Percentiles rank a stretch among this genome's conserved stretches.
Conservation (phyloP, 345 rosid species). For the Dimocarpus longan region DNA sequence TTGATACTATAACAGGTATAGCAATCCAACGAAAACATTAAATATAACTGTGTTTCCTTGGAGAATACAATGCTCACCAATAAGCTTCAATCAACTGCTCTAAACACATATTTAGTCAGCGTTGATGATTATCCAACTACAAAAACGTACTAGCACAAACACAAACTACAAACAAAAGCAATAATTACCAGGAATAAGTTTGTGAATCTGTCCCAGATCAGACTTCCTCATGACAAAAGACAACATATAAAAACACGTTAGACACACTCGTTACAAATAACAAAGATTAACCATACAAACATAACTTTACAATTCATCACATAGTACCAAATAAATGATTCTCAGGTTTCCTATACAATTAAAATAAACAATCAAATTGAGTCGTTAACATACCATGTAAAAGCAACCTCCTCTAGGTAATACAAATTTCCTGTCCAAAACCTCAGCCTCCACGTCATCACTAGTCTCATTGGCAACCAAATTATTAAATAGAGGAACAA, state of each 20-base stretch:
- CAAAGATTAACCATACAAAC: background rate
- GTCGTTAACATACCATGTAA: constrained; percentile 63
- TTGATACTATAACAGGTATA: background rate
- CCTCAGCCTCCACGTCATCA: constrained; percentile 68
- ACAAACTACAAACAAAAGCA: constrained; percentile 16
- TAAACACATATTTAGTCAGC: background rate
- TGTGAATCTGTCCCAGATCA: constrained; percentile 77
- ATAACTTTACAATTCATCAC: background rate
- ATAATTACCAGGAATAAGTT: constrained; percentile 75
- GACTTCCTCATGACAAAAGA: constrained; percentile 55
- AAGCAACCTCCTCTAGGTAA: constrained; percentile 70
- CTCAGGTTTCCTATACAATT: background rate
- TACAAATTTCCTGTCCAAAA: constrained; percentile 50
- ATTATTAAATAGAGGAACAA: constrained; percentile 57
- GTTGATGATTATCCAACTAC: background rate
- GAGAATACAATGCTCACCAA: background rate
- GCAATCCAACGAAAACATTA: background rate
- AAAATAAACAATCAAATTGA: background rate
- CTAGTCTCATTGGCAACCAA: constrained; percentile 51
- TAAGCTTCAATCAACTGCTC: constrained; percentile 8
- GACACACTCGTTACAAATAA: constrained; percentile 11
- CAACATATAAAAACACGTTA: constrained; percentile 28
- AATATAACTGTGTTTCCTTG: background rate
- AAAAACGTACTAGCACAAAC: background rate
- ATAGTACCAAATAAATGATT: background rate